phyloP scores from a whole-genome alignment of 768 basidiomycete genomes.

The Tulasnella sp. region DNA sequence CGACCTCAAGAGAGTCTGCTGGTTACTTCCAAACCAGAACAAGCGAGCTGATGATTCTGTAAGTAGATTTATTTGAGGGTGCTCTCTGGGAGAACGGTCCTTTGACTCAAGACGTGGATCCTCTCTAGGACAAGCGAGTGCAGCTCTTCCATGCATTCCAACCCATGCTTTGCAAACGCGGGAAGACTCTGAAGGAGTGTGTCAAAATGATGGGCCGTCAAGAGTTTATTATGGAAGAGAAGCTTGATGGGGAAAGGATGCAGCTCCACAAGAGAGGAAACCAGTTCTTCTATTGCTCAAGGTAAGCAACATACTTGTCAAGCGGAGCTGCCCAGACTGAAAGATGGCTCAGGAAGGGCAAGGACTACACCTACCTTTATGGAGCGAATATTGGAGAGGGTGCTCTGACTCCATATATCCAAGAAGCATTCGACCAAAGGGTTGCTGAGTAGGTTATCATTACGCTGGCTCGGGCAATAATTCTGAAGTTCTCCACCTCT shows the following conservation, averaged over 20 bases:
- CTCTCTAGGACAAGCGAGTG: constrained; percentile 65
- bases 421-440: constrained; percentile 61
- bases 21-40: constrained; percentile 73
- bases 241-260: constrained; percentile 93
- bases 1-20: constrained; percentile 87
- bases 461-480: neutral
- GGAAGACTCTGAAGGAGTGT: constrained; percentile 69
- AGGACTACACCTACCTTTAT: constrained; percentile 86
- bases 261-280: constrained; percentile 90
- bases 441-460: constrained; percentile 64
- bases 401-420: constrained; percentile 82
- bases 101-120: neutral
- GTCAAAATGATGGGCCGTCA: constrained; percentile 73
- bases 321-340: neutral
- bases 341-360: constrained; percentile 58
- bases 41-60: constrained; percentile 37
- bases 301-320: constrained; percentile 38
- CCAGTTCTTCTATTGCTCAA: constrained; percentile 87
- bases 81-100: neutral
- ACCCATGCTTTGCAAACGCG: constrained; percentile 91
- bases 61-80: constrained; percentile 26
- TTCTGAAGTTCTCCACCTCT: neutral
- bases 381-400: constrained; percentile 76
- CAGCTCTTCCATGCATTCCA: constrained; percentile 80
- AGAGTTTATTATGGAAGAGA: constrained; percentile 91